Base-by-base conservation (phyloP, 164 flowering plant species). In the Chimonanthus praecox region DNA sequence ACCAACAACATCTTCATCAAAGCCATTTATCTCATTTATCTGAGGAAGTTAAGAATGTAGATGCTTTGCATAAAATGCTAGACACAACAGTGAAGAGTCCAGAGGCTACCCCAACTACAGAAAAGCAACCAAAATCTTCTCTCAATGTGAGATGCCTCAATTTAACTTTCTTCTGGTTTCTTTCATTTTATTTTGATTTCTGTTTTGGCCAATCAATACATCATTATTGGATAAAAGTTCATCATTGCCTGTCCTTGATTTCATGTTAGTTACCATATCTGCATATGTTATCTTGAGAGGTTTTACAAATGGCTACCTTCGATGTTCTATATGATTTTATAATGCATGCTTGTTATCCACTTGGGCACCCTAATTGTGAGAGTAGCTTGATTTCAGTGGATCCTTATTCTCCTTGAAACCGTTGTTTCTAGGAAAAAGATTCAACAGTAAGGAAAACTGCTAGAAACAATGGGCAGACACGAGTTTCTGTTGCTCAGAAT, bases 81-180 rank as follows among this genome's bases (percentile, higher is more conserved):
- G 76, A 76, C 69, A 20, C 65, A 50, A 77, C 72, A 44, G 70
- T 51, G 6, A 67, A 60, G 65, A 72, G 67, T 74, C 77, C 7
- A 45, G 67, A 72, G 69, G 62, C 64, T 15, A 58, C 47, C 48
- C 47, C 74, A 49, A 70, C 72, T 61, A 64, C 70, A 64, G 78
- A 72, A n/a, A 46, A 21, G 50, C 54, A 7, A 61, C 69, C 49
- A 73, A 71, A 64, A 65, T 49, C 72, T 58, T 73, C 80, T 76
- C 73, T 75, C 18, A 78, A 84, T 88, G 94, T 90, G 63, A 20
- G 69, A n/a, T 18, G 71, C 75, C 50, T 61, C 5, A 21, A 20
- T 7, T 65, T 4, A 62, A 16, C 47, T 18, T 44, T 49, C 15
- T 51, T 67, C 16, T 61, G 5, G 7, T 70, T 73, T 15, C 74